These are phyloP conservation scores for Penicillium atrosanguineum DNA, from an alignment of 495 filamentous ascomycete species.

Conservation along the genomic window DNA sequence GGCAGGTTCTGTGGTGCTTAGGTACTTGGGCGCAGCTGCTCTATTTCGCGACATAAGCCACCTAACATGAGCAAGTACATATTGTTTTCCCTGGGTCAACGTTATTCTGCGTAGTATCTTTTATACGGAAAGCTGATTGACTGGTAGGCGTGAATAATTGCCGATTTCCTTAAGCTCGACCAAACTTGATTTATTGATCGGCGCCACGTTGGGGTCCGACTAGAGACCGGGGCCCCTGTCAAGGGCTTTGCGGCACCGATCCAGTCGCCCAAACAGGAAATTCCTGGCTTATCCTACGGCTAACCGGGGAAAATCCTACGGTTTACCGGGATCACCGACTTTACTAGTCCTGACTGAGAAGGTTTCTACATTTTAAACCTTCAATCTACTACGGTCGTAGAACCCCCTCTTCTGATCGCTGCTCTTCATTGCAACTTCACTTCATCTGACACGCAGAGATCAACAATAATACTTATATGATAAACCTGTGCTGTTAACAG, in stretches of 20 bases:
- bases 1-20: too few relatives aligned
- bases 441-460: not conserved
- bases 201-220: not conserved
- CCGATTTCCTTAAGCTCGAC: not conserved
- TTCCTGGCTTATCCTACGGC: not conserved
- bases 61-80: too few relatives aligned
- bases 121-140: too few relatives aligned
- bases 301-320: slow-evolving; percentile 6
- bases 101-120: too few relatives aligned
- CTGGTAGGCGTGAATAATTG: too few relatives aligned
- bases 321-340: slow-evolving; percentile 15
- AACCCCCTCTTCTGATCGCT: not conserved
- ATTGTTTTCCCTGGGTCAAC: too few relatives aligned
- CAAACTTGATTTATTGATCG: not conserved
- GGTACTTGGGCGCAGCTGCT: too few relatives aligned
- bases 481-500: not conserved
- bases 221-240: not conserved
- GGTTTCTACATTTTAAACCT: not conserved
- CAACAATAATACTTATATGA: not conserved
- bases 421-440: slow-evolving; percentile 8
- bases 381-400: slow-evolving; percentile 7
- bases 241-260: not conserved
- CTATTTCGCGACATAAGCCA: too few relatives aligned
- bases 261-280: slow-evolving; percentile 3
- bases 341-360: slow-evolving; percentile 1